These are phyloP conservation scores for Lepraria neglecta DNA, from an alignment of 495 filamentous ascomycete genomes.

Conservation along the genomic window DNA sequence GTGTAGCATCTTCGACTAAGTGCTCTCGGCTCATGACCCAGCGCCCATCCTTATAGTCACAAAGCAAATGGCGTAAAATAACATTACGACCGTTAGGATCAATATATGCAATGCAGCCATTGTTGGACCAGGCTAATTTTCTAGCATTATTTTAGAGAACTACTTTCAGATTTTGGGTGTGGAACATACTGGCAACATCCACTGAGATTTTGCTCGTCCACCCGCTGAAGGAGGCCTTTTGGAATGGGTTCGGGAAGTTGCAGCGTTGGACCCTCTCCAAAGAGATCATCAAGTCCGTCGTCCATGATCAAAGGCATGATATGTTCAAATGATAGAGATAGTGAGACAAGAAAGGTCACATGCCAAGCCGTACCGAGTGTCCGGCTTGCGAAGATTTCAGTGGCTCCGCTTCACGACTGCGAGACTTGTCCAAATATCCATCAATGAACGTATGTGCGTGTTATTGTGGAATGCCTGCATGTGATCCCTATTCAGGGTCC, in stretches of 20 bases:
- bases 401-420: slow-evolving; percentile 1
- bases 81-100: slow-evolving; percentile 61
- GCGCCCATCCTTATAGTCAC: slow-evolving; percentile 59
- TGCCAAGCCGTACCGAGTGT: not conserved
- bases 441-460: not conserved
- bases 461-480: not conserved
- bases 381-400: not conserved
- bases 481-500: not conserved
- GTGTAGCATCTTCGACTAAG: slow-evolving; percentile 39
- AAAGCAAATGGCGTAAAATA: slow-evolving; percentile 64
- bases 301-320: slow-evolving; percentile 47
- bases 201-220: slow-evolving; percentile 70
- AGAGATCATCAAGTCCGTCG: slow-evolving; percentile 68
- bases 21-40: slow-evolving; percentile 70
- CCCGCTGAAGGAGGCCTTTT: slow-evolving; percentile 61
- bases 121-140: slow-evolving; percentile 81
- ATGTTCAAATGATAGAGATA: not conserved
- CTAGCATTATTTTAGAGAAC: slow-evolving; percentile 41
- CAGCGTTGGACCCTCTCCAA: slow-evolving; percentile 60
- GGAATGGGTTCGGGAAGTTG: slow-evolving; percentile 48
- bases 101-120: slow-evolving; percentile 81
- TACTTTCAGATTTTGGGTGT: slow-evolving; percentile 1
- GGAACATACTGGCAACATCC: slow-evolving; percentile 77
- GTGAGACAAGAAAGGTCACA: not conserved
- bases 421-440: not conserved